Conservation (phyloP, 257 asterid species). For the Solanum pimpinellifolium region DNA sequence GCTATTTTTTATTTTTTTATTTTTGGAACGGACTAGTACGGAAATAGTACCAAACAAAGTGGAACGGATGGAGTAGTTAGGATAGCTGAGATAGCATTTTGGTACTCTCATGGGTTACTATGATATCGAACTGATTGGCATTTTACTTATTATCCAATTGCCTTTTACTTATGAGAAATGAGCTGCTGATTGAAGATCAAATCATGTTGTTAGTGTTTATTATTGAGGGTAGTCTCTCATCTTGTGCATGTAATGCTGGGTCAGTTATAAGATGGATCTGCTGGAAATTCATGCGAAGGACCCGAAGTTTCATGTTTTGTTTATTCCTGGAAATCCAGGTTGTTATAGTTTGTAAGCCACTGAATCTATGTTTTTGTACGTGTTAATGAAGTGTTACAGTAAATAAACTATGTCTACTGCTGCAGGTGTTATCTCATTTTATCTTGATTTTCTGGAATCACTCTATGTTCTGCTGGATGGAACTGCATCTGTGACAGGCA, state of each 20-base stretch:
- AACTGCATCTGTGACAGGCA: conserved; percentile 72
- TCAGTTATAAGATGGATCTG: conserved; percentile 59
- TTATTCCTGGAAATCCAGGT: conserved; percentile 98
- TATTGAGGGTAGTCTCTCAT: background rate
- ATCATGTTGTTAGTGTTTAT: background rate
- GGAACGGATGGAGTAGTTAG: background rate
- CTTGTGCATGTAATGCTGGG: background rate
- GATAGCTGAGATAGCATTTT: background rate
- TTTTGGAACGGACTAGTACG: background rate
- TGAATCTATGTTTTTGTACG: background rate
- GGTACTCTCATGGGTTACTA: background rate
- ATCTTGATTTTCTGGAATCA: conserved; percentile 62
- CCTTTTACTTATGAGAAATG: background rate
- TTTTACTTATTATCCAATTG: background rate
- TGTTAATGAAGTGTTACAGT: background rate
- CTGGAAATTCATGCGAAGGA: conserved; percentile 54
- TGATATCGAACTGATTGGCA: background rate
- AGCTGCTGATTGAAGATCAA: background rate
- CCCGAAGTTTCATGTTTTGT: conserved; percentile 56
- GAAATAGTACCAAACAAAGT: background rate
- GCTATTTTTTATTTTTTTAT: background rate
- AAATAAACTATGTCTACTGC: conserved; percentile 3
- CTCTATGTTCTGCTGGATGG: conserved; percentile 60
- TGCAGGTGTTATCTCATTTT: conserved; percentile 76
- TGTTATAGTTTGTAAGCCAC: background rate